phyloP scores from a whole-genome alignment of 129 eudicot genomes.

The sunflower (Helianthus annuus) region HanXRQr2.0-SUNRISE NC_035435.2:164078676-164079175 shows the following conservation, averaged over 20 bases:
- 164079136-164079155: not conserved
- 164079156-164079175: not conserved
- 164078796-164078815: too few relatives aligned
- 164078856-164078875: too few relatives aligned
- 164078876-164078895: too few relatives aligned
- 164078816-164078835: too few relatives aligned
- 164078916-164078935: not conserved
- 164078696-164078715: too few relatives aligned
- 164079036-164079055: slow-evolving; percentile 1
- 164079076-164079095: not conserved
- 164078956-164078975: not conserved
- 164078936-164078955: not conserved
- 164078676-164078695: too few relatives aligned
- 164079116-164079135: not conserved
- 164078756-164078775: too few relatives aligned
- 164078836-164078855: too few relatives aligned
- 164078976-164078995: not conserved
- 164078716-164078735: too few relatives aligned
- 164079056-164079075: not conserved
- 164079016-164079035: not conserved
- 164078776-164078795: too few relatives aligned
- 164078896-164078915: not conserved
- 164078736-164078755: too few relatives aligned
- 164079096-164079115: slow-evolving; percentile 9
- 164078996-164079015: not conserved